phyloP scores from a whole-genome alignment of 2,329 filamentous ascomycete species.

The Akanthomyces dipterigenus region DNA sequence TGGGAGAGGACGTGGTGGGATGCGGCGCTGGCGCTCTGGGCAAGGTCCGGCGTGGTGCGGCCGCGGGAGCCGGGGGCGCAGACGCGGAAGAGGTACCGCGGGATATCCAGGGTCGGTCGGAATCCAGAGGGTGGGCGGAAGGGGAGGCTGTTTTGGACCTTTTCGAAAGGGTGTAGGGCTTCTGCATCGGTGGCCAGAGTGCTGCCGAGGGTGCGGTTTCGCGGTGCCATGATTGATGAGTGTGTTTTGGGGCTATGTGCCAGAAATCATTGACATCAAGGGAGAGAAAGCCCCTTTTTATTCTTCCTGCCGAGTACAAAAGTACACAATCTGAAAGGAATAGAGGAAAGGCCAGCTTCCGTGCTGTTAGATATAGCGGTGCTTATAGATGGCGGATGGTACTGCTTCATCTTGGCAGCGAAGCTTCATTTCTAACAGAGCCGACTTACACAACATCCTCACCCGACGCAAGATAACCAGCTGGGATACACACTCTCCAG shows the following conservation, averaged over 20 bases:
- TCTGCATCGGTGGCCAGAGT: background rate
- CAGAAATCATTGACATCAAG: too few species aligned
- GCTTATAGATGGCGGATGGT: too few species aligned
- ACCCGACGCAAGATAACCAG: background rate
- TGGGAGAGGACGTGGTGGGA: background rate
- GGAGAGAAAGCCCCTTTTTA: too few species aligned
- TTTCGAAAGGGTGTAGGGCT: background rate
- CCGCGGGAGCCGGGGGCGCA: background rate
- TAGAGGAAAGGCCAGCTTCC: background rate
- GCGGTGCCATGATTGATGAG: background rate
- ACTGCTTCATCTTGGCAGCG: too few species aligned
- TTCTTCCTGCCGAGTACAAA: too few species aligned
- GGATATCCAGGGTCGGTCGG: background rate
- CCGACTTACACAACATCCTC: background rate
- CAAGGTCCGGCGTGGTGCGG: background rate
- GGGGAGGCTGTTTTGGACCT: background rate
- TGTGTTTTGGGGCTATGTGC: too few species aligned
- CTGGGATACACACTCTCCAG: too few species aligned
- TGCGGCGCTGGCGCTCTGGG: background rate
- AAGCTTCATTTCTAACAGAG: background rate
- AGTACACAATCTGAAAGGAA: background rate
- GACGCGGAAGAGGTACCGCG: constrained; percentile 10
- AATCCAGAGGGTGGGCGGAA: background rate
- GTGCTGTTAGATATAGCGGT: background rate
- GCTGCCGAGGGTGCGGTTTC: background rate